Evolutionary conservation across 331 rosid species (phyloP).

Genomic region (Dryas integrifolia): DNA sequence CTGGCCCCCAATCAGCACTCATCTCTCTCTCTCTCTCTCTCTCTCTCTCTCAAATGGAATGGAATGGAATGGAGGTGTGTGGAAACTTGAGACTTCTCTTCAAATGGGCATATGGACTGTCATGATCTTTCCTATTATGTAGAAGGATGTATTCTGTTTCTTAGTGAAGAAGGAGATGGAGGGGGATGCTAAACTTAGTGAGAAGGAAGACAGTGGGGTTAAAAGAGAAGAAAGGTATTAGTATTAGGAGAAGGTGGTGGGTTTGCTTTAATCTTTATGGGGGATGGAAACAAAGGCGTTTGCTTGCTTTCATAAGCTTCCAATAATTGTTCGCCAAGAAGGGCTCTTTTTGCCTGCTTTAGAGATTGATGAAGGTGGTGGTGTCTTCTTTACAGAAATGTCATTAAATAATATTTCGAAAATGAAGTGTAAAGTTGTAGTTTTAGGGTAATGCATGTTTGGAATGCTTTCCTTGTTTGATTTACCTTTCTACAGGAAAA

Average conservation of each 20-base stretch:
- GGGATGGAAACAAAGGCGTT: constrained; percentile 25
- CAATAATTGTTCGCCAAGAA: constrained; percentile 33
- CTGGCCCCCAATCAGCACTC: constrained; percentile 94
- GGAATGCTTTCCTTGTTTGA: constrained; percentile 12
- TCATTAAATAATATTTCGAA: constrained; percentile 10
- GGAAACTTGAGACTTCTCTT: constrained; percentile 9
- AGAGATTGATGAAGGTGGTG: constrained; percentile 50
- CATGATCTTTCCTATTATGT: constrained; percentile 28
- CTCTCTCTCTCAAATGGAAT: background rate
- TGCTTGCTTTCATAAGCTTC: constrained; percentile 36
- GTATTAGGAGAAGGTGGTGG: constrained; percentile 48
- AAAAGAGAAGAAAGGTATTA: constrained; percentile 62
- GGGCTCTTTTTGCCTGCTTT: constrained; percentile 45
- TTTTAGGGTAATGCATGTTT: background rate
- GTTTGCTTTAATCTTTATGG: constrained; percentile 50
- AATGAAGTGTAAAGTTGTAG: constrained; percentile 35
- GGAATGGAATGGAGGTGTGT: constrained; percentile 5
- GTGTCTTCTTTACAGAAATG: constrained; percentile 24
- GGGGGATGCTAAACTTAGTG: constrained; percentile 72
- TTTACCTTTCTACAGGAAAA: constrained; percentile 3
- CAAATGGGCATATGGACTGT: constrained; percentile 8
- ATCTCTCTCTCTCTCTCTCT: constrained; percentile 23
- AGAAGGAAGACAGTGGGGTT: constrained; percentile 47
- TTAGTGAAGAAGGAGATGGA: constrained; percentile 68
- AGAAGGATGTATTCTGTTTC: constrained; percentile 37